Conservation (phyloP, 2,329 filamentous ascomycete genomes). For the Fusarium continuum region DNA sequence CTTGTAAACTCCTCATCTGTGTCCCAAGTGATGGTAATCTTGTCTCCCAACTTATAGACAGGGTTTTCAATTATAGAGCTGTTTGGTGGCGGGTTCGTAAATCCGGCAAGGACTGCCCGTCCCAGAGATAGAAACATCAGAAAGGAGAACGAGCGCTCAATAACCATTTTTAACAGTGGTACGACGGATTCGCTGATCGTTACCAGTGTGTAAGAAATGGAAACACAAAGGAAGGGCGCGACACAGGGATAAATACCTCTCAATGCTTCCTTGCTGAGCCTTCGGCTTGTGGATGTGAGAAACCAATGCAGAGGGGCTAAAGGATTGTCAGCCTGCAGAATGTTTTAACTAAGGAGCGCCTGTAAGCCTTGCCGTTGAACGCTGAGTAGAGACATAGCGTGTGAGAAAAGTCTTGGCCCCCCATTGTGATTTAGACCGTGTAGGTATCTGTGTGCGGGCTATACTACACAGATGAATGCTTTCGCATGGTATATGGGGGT, state of each 20-base stretch:
- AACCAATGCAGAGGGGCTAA: background rate
- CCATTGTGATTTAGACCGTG: background rate
- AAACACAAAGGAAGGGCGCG: background rate
- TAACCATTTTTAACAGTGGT: background rate
- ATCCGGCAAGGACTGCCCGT: background rate
- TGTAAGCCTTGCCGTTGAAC: background rate
- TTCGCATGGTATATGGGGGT: too few relatives aligned
- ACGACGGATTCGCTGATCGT: background rate
- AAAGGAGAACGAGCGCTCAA: background rate
- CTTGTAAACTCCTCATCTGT: background rate
- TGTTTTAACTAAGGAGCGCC: background rate
- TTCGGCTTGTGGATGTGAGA: background rate
- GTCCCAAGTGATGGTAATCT: background rate
- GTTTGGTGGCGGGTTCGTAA: background rate
- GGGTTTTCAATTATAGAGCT: background rate
- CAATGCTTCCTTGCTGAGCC: background rate
- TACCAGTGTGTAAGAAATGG: background rate
- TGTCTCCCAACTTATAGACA: background rate
- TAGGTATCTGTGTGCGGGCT: too few relatives aligned
- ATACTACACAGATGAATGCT: too few relatives aligned
- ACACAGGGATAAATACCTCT: background rate
- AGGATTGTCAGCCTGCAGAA: background rate
- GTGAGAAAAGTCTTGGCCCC: background rate
- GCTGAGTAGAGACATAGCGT: background rate
- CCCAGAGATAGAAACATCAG: background rate